Conservation (phyloP, 2,329 filamentous ascomycete genomes). For the Alternaria sp. region DNA sequence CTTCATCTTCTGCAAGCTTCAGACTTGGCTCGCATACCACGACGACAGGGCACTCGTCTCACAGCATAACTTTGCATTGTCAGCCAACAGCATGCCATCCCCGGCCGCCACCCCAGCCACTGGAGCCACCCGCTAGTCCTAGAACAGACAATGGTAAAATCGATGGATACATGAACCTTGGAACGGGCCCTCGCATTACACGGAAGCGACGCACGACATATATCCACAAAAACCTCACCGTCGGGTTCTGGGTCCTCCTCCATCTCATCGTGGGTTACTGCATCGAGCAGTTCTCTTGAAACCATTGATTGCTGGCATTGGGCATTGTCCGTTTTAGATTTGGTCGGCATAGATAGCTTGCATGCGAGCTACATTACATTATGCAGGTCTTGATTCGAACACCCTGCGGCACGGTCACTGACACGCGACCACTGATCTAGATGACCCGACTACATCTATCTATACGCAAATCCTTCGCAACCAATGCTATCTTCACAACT, state of each 20-base stretch:
- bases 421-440: background rate
- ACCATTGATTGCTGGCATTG: background rate
- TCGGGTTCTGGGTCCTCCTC: background rate
- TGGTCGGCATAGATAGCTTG: background rate
- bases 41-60: background rate
- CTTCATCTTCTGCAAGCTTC: background rate
- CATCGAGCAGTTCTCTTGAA: background rate
- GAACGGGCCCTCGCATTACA: background rate
- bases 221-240: background rate
- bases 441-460: background rate
- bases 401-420: background rate
- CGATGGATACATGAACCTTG: background rate
- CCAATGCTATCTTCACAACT: background rate
- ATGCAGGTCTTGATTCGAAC: background rate
- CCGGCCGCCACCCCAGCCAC: background rate
- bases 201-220: background rate
- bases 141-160: slow-evolving; percentile 17
- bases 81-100: background rate
- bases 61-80: background rate
- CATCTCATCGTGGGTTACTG: background rate
- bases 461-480: background rate
- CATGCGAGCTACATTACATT: background rate
- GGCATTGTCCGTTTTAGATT: slow-evolving; percentile 9
- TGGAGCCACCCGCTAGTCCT: slow-evolving; percentile 3
- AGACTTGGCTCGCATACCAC: background rate